Evolutionary conservation across 768 basidiomycete genomes (phyloP).

Genomic region (Wakefieldia striispora): DNA sequence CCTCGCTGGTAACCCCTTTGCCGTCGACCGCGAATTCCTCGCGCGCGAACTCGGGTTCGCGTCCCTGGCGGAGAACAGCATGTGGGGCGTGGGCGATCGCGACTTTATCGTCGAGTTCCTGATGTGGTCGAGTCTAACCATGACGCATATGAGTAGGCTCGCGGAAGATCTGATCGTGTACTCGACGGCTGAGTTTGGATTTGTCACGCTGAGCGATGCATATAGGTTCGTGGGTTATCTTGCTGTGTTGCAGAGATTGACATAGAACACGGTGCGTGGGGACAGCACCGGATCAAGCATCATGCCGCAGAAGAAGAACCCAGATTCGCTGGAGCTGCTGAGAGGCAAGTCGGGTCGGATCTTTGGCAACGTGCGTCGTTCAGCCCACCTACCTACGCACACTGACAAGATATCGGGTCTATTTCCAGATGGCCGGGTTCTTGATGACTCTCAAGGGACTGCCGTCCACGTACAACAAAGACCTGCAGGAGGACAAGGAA

Average conservation of each 20-base stretch:
- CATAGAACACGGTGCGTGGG: not conserved
- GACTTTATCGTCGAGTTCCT: slow-evolving; percentile 97
- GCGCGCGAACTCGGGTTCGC: slow-evolving; percentile 86
- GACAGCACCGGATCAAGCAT: slow-evolving; percentile 95
- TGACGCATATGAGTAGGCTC: slow-evolving; percentile 92
- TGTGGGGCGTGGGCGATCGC: slow-evolving; percentile 95
- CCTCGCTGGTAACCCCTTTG: slow-evolving; percentile 95
- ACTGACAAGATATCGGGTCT: not conserved
- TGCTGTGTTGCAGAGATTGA: not conserved
- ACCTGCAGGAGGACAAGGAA: slow-evolving; percentile 98
- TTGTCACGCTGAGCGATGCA: slow-evolving; percentile 93
- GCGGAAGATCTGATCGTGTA: slow-evolving; percentile 97
- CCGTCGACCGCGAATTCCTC: slow-evolving; percentile 90
- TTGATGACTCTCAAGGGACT: slow-evolving; percentile 96
- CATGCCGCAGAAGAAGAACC: slow-evolving; percentile 99
- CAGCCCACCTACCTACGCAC: not conserved
- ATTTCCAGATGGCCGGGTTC: slow-evolving; percentile 86
- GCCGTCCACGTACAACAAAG: slow-evolving; percentile 99
- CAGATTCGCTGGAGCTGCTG: slow-evolving; percentile 92
- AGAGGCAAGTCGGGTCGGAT: slow-evolving; percentile 94
- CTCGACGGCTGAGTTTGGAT: slow-evolving; percentile 96
- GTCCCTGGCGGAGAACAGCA: slow-evolving; percentile 90
- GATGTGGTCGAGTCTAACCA: slow-evolving; percentile 92
- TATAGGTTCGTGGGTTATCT: slow-evolving; percentile 65
- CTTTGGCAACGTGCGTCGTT: slow-evolving; percentile 77